Base-by-base conservation (phyloP, 2,329 filamentous ascomycete species). In the Fusarium sp. region DNA sequence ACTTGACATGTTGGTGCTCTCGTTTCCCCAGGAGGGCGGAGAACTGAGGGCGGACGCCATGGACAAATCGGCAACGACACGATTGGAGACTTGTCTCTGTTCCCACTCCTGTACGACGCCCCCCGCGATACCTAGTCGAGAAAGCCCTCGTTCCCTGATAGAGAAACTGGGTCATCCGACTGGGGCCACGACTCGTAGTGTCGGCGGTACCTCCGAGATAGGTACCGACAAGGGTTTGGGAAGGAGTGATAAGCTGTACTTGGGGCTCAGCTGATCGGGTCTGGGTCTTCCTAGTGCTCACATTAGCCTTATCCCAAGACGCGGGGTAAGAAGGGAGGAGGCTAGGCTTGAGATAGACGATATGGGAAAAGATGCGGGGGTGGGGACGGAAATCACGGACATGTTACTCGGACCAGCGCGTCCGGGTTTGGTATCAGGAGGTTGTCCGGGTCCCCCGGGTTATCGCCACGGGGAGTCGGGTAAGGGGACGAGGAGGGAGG, bases 331-430 rank as follows among this genome's bases (percentile, higher is more conserved):
- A 58, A 59, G 18, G 24, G 35, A 37, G 56, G 57, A 27, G 56
- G 35, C 22, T 39, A 58, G 29, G n/a, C 33, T 22, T 22, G 35
- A 37, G 57, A 59, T 59, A 41, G 37, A 20, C 35, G 57, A 43
- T 37, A 59, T 59, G 27, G 37, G 43, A 3, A 48, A 59, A 29
- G 35, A 59, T 59, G 57, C 57, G 57, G 57, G 57, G 57, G 57
- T 59, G 57, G 57, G 57, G 57, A 59, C 57, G 57, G 57, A 59
- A 59, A 41, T 59, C 57, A 43, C 57, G 57, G 57, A 59, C 35
- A 31, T 20, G 20, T 58, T 35, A 18, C 31, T 37, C 31, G 20
- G 16, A 1, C 9, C 54, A 58, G 20, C 31, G 54, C 33, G 14
- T 37, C 54, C 54, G 31, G 22, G 54, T 58, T 3, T 35, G 29